These are phyloP conservation scores for Dioscorea dumetorum DNA, from an alignment of 106 monocot genomes.

Conservation along the genomic window DNA sequence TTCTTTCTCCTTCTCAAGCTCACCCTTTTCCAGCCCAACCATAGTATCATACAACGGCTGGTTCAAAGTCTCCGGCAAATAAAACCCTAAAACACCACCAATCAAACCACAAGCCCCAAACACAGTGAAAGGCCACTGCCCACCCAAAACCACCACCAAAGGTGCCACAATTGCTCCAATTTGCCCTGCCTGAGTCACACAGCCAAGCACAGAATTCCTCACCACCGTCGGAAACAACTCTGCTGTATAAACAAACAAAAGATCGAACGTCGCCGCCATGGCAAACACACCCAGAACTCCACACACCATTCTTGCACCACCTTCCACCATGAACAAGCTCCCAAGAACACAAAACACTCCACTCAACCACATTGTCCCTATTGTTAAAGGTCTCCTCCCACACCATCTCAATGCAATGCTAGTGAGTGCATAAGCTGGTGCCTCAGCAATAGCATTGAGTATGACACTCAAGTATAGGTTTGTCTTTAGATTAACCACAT, in stretches of 20 bases:
- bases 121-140: conserved; percentile 5
- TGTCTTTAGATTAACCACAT: too few species aligned
- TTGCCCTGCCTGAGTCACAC: conserved; percentile 24
- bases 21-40: conserved; percentile 1
- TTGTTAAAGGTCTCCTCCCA: too few species aligned
- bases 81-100: conserved; percentile 1
- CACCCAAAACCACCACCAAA: conserved; percentile 16
- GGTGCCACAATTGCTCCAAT: conserved; percentile 23
- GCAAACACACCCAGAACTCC: conserved; percentile 13
- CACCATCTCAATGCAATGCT: too few species aligned
- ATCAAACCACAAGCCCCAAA: conserved; percentile 13
- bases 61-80: conserved; percentile 10
- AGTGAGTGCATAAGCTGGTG: too few species aligned
- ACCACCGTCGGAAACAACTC: conserved; percentile 16
- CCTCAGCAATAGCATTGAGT: too few species aligned
- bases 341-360: conserved; percentile 2
- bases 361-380: neutral
- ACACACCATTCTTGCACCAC: neutral
- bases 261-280: conserved; percentile 12
- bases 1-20: too few species aligned
- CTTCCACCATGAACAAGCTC: neutral
- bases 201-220: conserved; percentile 25
- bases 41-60: conserved; percentile 14
- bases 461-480: too few species aligned
- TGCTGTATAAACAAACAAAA: conserved; percentile 3